phyloP scores from a whole-genome alignment of 1,284 basidiomycete genomes.

The Fistulina hepatica region DNA sequence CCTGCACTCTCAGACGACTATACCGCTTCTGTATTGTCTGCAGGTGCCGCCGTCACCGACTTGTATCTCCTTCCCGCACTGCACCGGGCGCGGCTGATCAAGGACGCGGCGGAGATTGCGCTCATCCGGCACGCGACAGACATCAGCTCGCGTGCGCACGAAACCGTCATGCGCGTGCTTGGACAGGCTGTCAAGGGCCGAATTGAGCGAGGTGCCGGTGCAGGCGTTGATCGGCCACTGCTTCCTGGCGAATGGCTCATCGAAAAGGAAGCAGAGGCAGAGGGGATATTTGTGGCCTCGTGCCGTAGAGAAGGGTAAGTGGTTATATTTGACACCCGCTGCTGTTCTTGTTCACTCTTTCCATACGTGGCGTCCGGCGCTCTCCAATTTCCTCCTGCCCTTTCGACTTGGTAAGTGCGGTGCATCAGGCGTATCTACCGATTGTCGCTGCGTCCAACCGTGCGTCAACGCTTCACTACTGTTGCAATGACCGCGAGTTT shows the following conservation, averaged over 20 bases:
- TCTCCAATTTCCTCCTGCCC: too few relatives aligned
- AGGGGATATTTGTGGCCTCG: slow-evolving; percentile 82
- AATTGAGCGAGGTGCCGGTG: slow-evolving; percentile 33
- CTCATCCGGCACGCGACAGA: slow-evolving; percentile 69
- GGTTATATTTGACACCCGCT: slow-evolving; percentile 1
- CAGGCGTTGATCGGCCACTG: slow-evolving; percentile 41
- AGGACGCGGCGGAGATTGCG: slow-evolving; percentile 63
- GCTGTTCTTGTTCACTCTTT: slow-evolving; percentile 5
- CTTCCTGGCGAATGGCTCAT: slow-evolving; percentile 76
- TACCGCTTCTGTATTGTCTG: slow-evolving; percentile 27
- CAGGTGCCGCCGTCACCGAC: slow-evolving; percentile 33
- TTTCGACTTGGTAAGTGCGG: too few relatives aligned
- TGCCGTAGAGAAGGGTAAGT: slow-evolving; percentile 76
- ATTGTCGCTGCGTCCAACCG: slow-evolving; percentile 79
- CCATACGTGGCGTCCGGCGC: too few relatives aligned
- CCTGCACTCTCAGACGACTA: slow-evolving; percentile 37
- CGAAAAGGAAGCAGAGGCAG: slow-evolving; percentile 82
- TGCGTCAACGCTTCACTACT: slow-evolving; percentile 85
- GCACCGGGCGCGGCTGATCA: slow-evolving; percentile 67
- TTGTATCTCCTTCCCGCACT: slow-evolving; percentile 63
- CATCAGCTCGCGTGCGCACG: slow-evolving; percentile 81
- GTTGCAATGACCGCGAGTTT: slow-evolving; percentile 73
- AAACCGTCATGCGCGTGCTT: slow-evolving; percentile 83
- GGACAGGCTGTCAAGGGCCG: slow-evolving; percentile 58
- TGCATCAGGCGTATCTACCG: slow-evolving; percentile 84